These are phyloP conservation scores for Polyplosphaeria fusca DNA, from an alignment of 495 filamentous ascomycete species.

Conservation along the genomic window DNA sequence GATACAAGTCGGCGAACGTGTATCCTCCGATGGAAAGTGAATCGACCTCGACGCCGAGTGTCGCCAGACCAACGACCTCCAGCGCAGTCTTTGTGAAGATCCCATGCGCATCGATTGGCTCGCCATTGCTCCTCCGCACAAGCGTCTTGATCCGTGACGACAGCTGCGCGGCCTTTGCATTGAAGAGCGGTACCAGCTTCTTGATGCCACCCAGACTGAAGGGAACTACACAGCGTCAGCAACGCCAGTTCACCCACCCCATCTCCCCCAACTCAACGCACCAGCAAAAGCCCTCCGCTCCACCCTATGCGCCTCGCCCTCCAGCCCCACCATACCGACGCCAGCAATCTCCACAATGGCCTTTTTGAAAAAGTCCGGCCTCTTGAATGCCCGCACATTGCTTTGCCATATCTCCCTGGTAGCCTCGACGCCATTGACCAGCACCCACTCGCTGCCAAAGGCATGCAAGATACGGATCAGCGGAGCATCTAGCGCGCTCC, in stretches of 20 bases:
- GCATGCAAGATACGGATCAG: conserved; percentile 69
- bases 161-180: not conserved
- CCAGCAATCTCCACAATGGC: conserved; percentile 65
- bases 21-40: conserved; percentile 62
- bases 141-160: not conserved
- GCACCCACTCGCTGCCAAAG: conserved; percentile 66
- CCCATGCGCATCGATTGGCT: too few relatives aligned
- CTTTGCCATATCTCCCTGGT: conserved; percentile 56
- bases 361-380: conserved; percentile 57
- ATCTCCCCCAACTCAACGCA: not conserved
- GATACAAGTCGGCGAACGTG: conserved; percentile 64
- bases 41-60: conserved; percentile 73
- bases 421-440: conserved; percentile 61
- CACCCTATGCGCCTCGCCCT: conserved; percentile 76
- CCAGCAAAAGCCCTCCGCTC: conserved; percentile 11
- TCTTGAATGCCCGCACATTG: conserved; percentile 74
- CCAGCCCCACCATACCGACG: conserved; percentile 70
- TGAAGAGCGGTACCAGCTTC: conserved; percentile 16
- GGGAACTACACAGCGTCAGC: conserved; percentile 1
- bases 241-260: not conserved
- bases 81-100: conserved; percentile 63
- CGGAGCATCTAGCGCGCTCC: conserved; percentile 72
- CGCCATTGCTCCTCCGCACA: too few relatives aligned
- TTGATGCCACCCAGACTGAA: conserved; percentile 7
- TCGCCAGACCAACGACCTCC: conserved; percentile 79